Base-by-base conservation (phyloP, 83 land plant genomes). In the Diphasiastrum complanatum region DNA sequence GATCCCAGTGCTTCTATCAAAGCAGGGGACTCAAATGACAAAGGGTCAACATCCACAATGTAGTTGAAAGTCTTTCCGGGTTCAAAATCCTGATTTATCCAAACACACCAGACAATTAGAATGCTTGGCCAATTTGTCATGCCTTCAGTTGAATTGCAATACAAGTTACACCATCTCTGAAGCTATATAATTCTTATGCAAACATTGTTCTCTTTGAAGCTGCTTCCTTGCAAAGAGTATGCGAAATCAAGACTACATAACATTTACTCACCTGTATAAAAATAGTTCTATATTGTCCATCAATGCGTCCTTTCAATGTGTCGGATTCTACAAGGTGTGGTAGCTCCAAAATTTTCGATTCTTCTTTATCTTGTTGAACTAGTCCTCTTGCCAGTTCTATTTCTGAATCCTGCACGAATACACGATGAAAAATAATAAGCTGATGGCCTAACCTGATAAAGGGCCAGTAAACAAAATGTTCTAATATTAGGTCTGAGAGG, bases 391-490 rank as follows among this genome's bases (percentile, higher is more conserved):
- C 81, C 29, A 78, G 68, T 58, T 78, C 79, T 32, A 78, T 75
- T 48, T 78, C 81, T 0, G 79, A 75, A 18, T 75, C 75, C 81
- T 78, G 68, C 18, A 74, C n/a, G n/a, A n/a, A n/a, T n/a, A n/a
- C n/a, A n/a, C n/a, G n/a, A n/a, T n/a, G n/a, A n/a, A n/a, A n/a
- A n/a, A n/a, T n/a, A n/a, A n/a, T n/a, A n/a, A n/a, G n/a, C n/a
- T n/a, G n/a, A n/a, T n/a, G n/a, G n/a, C n/a, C n/a, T n/a, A n/a
- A n/a, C n/a, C n/a, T n/a, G n/a, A n/a, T n/a, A n/a, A n/a, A n/a
- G n/a, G n/a, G n/a, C n/a, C n/a, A n/a, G n/a, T n/a, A n/a, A n/a
- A n/a, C n/a, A n/a, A n/a, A n/a, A n/a, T n/a, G n/a, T n/a, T n/a
- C n/a, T n/a, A n/a, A n/a, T n/a, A n/a, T n/a, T n/a, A n/a, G n/a